phyloP scores from a whole-genome alignment of 768 basidiomycete genomes.

The Calocybe gangraenosa region DNA sequence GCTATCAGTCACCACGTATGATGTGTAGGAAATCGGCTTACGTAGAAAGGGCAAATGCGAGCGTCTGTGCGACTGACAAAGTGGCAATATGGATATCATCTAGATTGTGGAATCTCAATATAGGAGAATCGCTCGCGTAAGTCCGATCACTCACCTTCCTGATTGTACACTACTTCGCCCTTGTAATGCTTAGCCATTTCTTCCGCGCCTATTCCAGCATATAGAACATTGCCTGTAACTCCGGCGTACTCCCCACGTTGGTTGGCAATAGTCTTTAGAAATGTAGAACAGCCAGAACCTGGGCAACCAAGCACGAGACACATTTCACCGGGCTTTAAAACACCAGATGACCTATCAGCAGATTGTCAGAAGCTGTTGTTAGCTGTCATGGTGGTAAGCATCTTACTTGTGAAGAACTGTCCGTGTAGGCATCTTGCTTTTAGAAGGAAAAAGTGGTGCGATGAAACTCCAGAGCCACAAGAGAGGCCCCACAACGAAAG shows the following conservation, averaged over 20 bases:
- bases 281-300: constrained; percentile 81
- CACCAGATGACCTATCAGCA: constrained; percentile 52
- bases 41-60: constrained; percentile 67
- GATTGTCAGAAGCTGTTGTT: not conserved
- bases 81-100: constrained; percentile 84
- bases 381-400: not conserved
- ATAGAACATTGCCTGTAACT: constrained; percentile 71
- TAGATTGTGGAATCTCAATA: constrained; percentile 18
- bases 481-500: constrained; percentile 51
- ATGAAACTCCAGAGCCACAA: constrained; percentile 42
- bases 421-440: constrained; percentile 33
- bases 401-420: constrained; percentile 59
- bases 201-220: constrained; percentile 71
- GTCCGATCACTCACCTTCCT: constrained; percentile 46
- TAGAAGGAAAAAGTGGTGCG: constrained; percentile 33
- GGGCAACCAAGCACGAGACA: constrained; percentile 82
- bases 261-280: constrained; percentile 82
- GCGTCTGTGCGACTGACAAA: constrained; percentile 73
- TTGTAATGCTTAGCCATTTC: constrained; percentile 77
- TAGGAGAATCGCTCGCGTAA: not conserved
- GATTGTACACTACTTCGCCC: constrained; percentile 78
- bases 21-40: constrained; percentile 18
- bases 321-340: constrained; percentile 81
- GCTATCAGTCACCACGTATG: constrained; percentile 3
- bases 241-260: constrained; percentile 58